Evolutionary conservation across 2,329 filamentous ascomycete species (phyloP).

Genomic region (Trichoderma sp.): DNA sequence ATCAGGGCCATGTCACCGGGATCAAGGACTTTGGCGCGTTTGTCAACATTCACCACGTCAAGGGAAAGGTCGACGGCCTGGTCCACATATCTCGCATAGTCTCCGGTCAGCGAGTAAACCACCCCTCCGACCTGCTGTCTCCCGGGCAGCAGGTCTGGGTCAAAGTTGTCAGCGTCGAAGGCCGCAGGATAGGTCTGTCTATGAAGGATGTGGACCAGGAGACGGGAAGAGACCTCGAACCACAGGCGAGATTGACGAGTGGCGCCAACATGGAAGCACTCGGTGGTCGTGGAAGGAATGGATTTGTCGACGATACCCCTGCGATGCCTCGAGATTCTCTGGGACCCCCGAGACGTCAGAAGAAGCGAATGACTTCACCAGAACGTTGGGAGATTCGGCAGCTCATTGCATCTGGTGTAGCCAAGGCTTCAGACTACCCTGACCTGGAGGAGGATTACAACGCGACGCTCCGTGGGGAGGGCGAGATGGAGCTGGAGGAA

Average conservation of each 20-base stretch:
- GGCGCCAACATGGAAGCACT: constrained; percentile 88
- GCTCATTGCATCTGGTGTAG: constrained; percentile 90
- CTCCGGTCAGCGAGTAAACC: constrained; percentile 82
- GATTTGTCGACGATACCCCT: constrained; percentile 52
- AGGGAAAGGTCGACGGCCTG: constrained; percentile 86
- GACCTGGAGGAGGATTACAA: constrained; percentile 95
- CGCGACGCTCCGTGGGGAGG: constrained; percentile 81
- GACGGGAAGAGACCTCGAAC: constrained; percentile 80
- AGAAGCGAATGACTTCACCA: constrained; percentile 93
- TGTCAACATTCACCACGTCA: constrained; percentile 85
- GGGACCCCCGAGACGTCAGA: constrained; percentile 58
- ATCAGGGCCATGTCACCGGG: constrained; percentile 85
- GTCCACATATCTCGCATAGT: constrained; percentile 91
- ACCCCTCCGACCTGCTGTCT: constrained; percentile 84
- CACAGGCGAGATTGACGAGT: constrained; percentile 76
- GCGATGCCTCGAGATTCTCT: constrained; percentile 45
- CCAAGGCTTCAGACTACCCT: constrained; percentile 90
- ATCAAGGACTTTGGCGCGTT: constrained; percentile 96
- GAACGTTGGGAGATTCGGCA: constrained; percentile 98
- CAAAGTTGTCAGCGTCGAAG: constrained; percentile 87
- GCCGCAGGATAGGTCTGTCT: constrained; percentile 78
- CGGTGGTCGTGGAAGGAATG: constrained; percentile 63
- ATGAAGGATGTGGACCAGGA: constrained; percentile 98
- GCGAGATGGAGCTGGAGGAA: constrained; percentile 88
- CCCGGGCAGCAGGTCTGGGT: constrained; percentile 85